Base-by-base conservation (phyloP, 2,329 filamentous ascomycete species). In the Stylonectria norvegica region DNA sequence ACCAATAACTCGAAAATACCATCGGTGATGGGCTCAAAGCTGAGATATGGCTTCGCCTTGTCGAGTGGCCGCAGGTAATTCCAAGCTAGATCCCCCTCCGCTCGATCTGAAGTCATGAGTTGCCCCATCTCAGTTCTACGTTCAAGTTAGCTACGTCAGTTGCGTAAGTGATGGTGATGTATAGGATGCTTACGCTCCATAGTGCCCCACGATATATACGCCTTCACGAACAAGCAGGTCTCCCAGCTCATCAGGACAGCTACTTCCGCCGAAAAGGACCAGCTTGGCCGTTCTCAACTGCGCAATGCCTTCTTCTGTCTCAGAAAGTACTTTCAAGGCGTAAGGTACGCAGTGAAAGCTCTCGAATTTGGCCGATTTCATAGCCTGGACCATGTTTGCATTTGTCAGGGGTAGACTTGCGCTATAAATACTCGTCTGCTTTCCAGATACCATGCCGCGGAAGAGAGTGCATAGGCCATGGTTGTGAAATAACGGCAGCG, bases 271-370 rank as follows among this genome's bases (percentile, higher is more conserved):
- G 45, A 73, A 81, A 49, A 78, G 66, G 14, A 82, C 76, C 2
- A 78, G 50, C 49, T 77, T 72, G 9, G 73, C 63, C 17, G 61
- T 59, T 1, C 59, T 58, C 12, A 83, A 58, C 2, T 62, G 61
- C 1, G 62, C 52, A 11, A 81, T 67, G 0, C 81, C 82, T 14
- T 73, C 68, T 1, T 74, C 63, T 0, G 71, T 70, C 53, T 85
- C 82, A 0, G 73, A 72, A 1, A 85, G 65, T 0, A 86, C 61
- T 52, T 85, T 84, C 14, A 86, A 58, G 0, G 77, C 73, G 48
- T 84, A 85, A 0, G 82, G 81, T 0, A 85, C 81, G 3, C 69
- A 72, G 41, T 81, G 73, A 20, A 85, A 73, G 15, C 76, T 72
- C 38, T 83, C 70, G 1, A 75, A 52, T 5, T 49, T 48, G 0